Percentiles rank a stretch among this genome's conserved stretches.
Evolutionary conservation across 805 yeast genomes (phyloP).

Genomic region (Candida palmyrensis): DNA sequence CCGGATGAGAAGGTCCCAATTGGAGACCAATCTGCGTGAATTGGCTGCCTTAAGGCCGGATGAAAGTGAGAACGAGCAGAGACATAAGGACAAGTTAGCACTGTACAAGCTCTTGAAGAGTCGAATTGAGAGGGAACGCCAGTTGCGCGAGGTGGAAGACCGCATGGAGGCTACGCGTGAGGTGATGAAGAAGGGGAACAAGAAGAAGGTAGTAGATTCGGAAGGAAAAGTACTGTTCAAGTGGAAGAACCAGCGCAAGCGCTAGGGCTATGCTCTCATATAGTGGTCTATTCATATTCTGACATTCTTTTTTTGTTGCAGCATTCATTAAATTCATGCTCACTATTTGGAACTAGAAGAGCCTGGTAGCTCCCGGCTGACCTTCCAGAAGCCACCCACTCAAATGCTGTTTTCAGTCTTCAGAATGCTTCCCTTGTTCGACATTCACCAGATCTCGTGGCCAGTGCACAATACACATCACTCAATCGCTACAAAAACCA

Average conservation of each 20-base stretch:
- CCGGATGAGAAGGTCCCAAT: conserved; percentile 59
- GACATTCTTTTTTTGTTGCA: too few relatives aligned
- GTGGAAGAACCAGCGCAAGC: conserved; percentile 79
- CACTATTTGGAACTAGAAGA: too few relatives aligned
- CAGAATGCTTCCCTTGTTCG: too few relatives aligned
- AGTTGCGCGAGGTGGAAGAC: conserved; percentile 62
- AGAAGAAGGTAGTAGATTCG: conserved; percentile 63
- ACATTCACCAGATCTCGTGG: too few relatives aligned
- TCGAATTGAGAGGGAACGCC: conserved; percentile 63
- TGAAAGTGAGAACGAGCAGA: conserved; percentile 22
- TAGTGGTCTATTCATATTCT: too few relatives aligned
- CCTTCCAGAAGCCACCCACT: too few relatives aligned
- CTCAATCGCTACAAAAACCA: too few relatives aligned
- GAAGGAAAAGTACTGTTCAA: conserved; percentile 71
- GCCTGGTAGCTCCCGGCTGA: too few relatives aligned
- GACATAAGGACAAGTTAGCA: conserved; percentile 45
- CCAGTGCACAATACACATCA: too few relatives aligned
- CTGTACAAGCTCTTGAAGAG: conserved; percentile 55
- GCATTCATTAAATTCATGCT: too few relatives aligned
- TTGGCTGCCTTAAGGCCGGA: conserved; percentile 24
- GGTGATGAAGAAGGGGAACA: conserved; percentile 85
- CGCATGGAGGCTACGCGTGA: conserved; percentile 77
- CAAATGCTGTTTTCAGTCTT: too few relatives aligned
- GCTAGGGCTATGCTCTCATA: conserved; percentile 19
- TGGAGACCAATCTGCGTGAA: conserved; percentile 32